Evolutionary conservation across 306 rosid genomes (phyloP), one percentile per base, ranked within the genome.

Genomic region (Mimosa pudica): DNA sequence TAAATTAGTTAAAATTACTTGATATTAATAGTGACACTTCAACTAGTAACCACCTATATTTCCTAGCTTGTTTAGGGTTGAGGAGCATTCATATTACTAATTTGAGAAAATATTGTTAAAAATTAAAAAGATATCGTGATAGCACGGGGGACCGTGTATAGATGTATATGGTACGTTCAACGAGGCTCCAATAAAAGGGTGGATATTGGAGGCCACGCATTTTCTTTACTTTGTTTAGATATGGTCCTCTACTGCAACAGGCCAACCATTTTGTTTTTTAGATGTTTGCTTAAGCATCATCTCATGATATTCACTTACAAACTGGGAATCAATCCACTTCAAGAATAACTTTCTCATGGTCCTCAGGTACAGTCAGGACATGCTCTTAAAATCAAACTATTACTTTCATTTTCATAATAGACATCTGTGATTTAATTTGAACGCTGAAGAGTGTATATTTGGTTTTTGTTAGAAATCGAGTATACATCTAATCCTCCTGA

Each of bases 291-390:
- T 70, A 57, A 57, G 60, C 42, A 45, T 44, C 30, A 77, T 71
- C 67, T 20, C 69, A 66, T 71, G 44, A 74, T 70, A 68, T 66
- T 58, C 70, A 55, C 67, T 17, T 47, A 38, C 51, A 81, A 73
- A 69, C 62, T 83, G 72, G 73, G 77, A 74, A 62, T 78, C 76
- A 63, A 69, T 75, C 69, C 51, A 70, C 12, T 75, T 71, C 32
- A 79, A 84, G 78, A 77, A 63, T 75, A 62, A 44, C 55, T 4
- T 49, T 45, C 7, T 63, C 38, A 73, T 81, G 68, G 68, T 62
- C 68, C 68, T 62, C n/a, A 62, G 6, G 44, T 62, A 32, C 42
- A 20, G 14, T 8, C 35, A 58, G 35, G 65, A 62, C 68, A 32
- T 62, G 42, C 68, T 32, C 42, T 30, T 10, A 12, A 62, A 18